A percentile compares a stretch with the other conserved stretches of the same genome.
Evolutionary conservation across 192 early-diverging fungal species (phyloP).

Genomic region (Gaertneriomyces sp.): DNA sequence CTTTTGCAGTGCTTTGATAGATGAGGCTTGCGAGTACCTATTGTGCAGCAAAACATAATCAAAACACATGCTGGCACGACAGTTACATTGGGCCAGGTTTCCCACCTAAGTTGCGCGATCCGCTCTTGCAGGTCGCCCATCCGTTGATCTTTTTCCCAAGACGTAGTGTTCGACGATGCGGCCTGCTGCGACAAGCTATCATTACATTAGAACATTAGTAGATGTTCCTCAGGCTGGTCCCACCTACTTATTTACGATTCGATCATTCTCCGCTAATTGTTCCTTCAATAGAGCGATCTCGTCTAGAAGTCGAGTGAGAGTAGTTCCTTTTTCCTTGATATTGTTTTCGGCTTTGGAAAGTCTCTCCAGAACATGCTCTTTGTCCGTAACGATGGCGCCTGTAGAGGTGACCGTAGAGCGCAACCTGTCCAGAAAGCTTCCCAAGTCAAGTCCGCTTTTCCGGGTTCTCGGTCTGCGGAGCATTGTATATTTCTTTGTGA

Average conservation of each 20-base stretch:
- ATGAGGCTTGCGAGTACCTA: neutral
- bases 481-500: too few relatives aligned
- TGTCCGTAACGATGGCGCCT: neutral
- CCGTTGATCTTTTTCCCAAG: neutral
- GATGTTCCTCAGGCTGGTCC: neutral
- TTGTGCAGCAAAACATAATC: too few relatives aligned
- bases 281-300: neutral
- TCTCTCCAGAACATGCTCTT: neutral
- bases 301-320: neutral
- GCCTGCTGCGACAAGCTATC: neutral
- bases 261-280: neutral
- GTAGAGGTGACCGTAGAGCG: neutral
- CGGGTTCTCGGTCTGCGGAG: neutral
- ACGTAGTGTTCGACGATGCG: neutral
- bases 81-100: neutral
- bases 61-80: neutral
- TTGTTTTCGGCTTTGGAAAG: neutral
- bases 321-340: neutral
- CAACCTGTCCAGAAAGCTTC: slow-evolving; percentile 7
- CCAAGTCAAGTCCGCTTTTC: neutral
- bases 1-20: neutral
- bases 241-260: neutral
- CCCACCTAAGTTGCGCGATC: neutral
- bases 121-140: neutral
- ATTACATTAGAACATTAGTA: neutral